phyloP scores from a whole-genome alignment of 768 basidiomycete genomes.

The Termitomyces heimii region DNA sequence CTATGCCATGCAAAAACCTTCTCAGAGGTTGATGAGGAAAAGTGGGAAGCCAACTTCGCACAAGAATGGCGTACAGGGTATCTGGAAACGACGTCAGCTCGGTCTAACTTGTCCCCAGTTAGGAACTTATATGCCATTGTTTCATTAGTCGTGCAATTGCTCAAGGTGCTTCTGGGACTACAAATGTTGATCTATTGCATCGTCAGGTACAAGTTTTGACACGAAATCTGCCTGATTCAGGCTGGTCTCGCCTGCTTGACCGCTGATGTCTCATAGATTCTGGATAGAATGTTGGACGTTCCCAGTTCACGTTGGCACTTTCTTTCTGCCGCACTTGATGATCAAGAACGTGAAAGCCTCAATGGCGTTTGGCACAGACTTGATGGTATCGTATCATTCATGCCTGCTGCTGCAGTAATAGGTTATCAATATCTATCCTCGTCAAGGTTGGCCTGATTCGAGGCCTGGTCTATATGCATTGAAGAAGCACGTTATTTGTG shows the following conservation, averaged over 20 bases:
- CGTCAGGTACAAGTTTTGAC: constrained; percentile 31
- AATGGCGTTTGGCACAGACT: constrained; percentile 58
- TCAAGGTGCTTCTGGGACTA: constrained; percentile 37
- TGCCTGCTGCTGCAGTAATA: neutral
- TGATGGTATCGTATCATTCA: constrained; percentile 35
- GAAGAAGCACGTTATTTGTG: constrained; percentile 45
- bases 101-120: neutral
- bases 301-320: constrained; percentile 38
- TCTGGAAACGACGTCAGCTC: constrained; percentile 28
- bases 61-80: constrained; percentile 55
- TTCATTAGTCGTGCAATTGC: constrained; percentile 35
- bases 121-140: neutral
- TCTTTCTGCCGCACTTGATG: constrained; percentile 39
- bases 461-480: constrained; percentile 41
- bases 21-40: constrained; percentile 13
- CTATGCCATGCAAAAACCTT: neutral
- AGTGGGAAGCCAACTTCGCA: constrained; percentile 43
- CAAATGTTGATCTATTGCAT: constrained; percentile 51
- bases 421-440: neutral
- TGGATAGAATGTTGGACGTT: constrained; percentile 47
- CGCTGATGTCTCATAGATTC: constrained; percentile 31
- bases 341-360: constrained; percentile 35
- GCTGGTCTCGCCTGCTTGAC: neutral
- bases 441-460: constrained; percentile 53
- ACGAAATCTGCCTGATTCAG: neutral